Percentiles rank a stretch among this genome's conserved stretches.
phyloP scores from a whole-genome alignment of 176 grass and related monocot species.

The Pharus latifolius region DNA sequence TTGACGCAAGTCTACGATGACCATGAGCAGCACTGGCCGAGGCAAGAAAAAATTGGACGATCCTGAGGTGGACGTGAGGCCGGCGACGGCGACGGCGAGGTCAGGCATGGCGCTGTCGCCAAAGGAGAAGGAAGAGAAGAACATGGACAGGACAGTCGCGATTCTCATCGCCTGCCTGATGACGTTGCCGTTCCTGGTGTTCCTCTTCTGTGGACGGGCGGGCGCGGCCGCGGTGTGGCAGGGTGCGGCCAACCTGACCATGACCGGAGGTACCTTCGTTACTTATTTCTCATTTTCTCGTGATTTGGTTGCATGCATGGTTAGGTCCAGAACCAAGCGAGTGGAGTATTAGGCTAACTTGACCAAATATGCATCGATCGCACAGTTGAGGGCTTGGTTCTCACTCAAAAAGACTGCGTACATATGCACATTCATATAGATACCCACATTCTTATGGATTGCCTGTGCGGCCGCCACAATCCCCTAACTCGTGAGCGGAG shows the following conservation, averaged over 20 bases:
- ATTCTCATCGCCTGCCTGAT: slow-evolving; percentile 14
- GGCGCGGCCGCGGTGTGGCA: slow-evolving; percentile 17
- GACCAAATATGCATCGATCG: too few species aligned
- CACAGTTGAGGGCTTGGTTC: too few species aligned
- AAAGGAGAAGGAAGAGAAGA: not conserved
- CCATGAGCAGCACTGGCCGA: not conserved
- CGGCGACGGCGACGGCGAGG: not conserved
- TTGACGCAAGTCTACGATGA: not conserved
- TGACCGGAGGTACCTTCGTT: not conserved
- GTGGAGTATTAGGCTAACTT: too few species aligned
- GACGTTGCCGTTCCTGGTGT: slow-evolving; percentile 4
- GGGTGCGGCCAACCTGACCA: not conserved
- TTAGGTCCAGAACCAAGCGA: too few species aligned
- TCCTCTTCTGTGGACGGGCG: not conserved
- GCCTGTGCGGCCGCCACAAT: too few species aligned
- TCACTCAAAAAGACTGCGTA: too few species aligned
- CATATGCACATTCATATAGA: too few species aligned
- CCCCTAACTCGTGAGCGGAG: too few species aligned
- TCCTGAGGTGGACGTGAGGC: not conserved
- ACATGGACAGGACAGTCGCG: not conserved
- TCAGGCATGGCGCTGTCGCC: not conserved
- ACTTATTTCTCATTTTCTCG: not conserved
- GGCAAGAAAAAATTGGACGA: not conserved
- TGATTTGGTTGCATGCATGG: too few species aligned
- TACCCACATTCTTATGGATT: too few species aligned